Evolutionary conservation across 208 protist species (phyloP).

Genomic region (Leishmania mexicana): DNA sequence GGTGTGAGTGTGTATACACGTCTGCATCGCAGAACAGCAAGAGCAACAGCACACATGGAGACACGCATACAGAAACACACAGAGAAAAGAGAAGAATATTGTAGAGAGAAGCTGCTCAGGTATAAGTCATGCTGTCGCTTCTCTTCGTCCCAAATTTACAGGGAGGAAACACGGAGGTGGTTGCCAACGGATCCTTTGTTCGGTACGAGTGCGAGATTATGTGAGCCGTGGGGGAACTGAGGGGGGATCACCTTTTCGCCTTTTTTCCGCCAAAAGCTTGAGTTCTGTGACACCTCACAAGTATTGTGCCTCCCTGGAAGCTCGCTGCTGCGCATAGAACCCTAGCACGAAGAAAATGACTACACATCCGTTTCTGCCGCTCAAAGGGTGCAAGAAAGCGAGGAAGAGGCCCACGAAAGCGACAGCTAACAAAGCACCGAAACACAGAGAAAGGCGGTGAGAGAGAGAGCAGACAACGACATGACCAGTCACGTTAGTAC

Average conservation of each 20-base stretch:
- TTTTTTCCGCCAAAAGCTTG: not conserved
- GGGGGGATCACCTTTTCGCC: not conserved
- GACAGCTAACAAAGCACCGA: constrained; percentile 16
- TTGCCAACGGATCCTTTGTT: not conserved
- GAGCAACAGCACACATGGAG: not conserved
- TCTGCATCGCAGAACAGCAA: not conserved
- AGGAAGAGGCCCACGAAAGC: not conserved
- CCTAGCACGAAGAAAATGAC: not conserved
- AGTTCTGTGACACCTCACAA: not conserved
- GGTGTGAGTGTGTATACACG: constrained; percentile 5
- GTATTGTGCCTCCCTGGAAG: not conserved
- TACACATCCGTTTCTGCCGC: not conserved
- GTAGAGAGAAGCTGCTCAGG: not conserved
- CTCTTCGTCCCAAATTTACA: not conserved
- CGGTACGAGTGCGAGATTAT: not conserved
- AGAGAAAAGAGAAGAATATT: not conserved
- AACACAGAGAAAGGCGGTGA: constrained; percentile 12
- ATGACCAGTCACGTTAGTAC: not conserved
- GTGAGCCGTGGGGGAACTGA: not conserved
- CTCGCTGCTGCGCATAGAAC: not conserved
- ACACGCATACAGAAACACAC: constrained; percentile 1
- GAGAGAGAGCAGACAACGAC: not conserved
- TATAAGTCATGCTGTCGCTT: not conserved
- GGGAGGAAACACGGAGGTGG: not conserved
- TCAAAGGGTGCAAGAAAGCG: not conserved